Evolutionary conservation across 208 protist genomes (phyloP).

Genomic region (Phytomonas francai): DNA sequence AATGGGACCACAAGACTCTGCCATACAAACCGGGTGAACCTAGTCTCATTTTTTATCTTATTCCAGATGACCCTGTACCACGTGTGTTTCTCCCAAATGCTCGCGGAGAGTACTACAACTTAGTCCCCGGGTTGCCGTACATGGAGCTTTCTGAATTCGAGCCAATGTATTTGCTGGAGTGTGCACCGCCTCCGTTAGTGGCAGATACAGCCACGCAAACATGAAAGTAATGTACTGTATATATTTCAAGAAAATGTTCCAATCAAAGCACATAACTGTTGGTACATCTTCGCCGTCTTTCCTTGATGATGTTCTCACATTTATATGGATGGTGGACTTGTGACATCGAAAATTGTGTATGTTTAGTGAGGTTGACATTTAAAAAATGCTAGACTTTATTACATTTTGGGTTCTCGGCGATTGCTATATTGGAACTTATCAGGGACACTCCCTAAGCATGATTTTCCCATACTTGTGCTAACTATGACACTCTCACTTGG

Average conservation of each 20-base stretch:
- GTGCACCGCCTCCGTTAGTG: constrained; percentile 29
- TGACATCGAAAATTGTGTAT: background rate
- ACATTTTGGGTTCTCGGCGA: background rate
- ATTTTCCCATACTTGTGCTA: background rate
- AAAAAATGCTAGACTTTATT: background rate
- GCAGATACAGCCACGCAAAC: constrained; percentile 12
- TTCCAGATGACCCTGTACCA: constrained; percentile 55
- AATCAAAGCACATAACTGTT: background rate
- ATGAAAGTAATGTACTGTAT: background rate
- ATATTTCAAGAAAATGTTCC: constrained; percentile 15
- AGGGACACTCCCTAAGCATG: background rate
- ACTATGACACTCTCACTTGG: background rate
- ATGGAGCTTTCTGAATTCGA: constrained; percentile 26
- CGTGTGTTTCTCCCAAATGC: constrained; percentile 62
- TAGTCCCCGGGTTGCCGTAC: constrained; percentile 77
- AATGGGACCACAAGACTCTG: constrained; percentile 63
- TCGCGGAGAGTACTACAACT: constrained; percentile 56
- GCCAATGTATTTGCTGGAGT: constrained; percentile 35
- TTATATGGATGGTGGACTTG: background rate
- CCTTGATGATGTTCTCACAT: background rate
- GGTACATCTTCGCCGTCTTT: background rate
- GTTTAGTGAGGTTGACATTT: background rate
- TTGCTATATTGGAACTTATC: background rate
- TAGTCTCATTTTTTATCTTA: constrained; percentile 74
- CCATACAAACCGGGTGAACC: constrained; percentile 48